Evolutionary conservation across 2,329 filamentous ascomycete genomes (phyloP), one percentile per base, ranked within the genome.

Genomic region (Aspergillus aculeatus): DNA sequence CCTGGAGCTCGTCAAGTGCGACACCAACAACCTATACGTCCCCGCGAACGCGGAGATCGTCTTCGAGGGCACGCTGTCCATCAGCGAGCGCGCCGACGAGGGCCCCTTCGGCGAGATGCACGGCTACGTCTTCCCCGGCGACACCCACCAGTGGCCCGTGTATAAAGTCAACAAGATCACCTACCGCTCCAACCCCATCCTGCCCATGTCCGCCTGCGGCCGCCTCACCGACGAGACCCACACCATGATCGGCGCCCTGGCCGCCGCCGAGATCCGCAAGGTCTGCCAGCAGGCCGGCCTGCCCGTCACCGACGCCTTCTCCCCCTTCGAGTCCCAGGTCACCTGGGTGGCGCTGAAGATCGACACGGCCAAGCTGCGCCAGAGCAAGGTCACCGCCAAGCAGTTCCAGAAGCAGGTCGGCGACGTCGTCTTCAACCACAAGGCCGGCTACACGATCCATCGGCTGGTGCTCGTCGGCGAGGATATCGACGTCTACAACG

Each of bases 41-140:
- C 66, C 66, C 6, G 62, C 65, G 2, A 61, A 67, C 47, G 61
- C 65, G 7, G 66, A 67, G 48, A 61, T 67, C 38, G 61, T 68
- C 11, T 29, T 68, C 12, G 66, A 68, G 47, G 66, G 66, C 16
- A 56, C 41, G 5, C 61, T 65, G 29, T 64, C 61, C 3, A 64
- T 61, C 14, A 58, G 55, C 19, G 59, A 68, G 26, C 60, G 55
- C 12, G 66, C 59, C 2, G 41, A 49, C 6, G 66, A 68, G 51
- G 65, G 66, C 11, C 66, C 65, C 26, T 66, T 67, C 62, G 59
- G 53, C 14, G 65, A 68, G 55, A 66, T 66, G 52, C 65, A 68
- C 47, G 65, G 66, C 11, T 56, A 62, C 35, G 47, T 64, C n/a
- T 68, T 58, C 48, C 61, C 58, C 23, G 57, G 50, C 12, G 35